A percentile compares a stretch with the other conserved stretches of the same genome.
These are phyloP conservation scores for Stachybotrys chartarum DNA, from an alignment of 2,329 filamentous ascomycete species.

Conservation along the genomic window DNA sequence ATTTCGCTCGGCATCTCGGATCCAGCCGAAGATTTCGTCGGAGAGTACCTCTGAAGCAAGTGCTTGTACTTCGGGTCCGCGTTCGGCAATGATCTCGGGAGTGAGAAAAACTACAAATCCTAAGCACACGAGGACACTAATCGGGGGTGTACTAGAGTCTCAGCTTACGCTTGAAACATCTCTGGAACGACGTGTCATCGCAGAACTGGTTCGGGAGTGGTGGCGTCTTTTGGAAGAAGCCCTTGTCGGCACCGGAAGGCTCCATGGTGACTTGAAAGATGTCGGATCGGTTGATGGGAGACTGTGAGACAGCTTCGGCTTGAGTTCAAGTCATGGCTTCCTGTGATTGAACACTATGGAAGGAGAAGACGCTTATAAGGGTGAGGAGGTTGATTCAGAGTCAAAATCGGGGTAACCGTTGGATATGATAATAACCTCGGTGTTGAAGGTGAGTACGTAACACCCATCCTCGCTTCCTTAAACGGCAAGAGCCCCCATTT, in stretches of 20 bases:
- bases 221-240: conserved; percentile 50
- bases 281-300: too few relatives aligned
- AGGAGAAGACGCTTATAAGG: too few relatives aligned
- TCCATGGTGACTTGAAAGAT: conserved; percentile 24
- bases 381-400: too few relatives aligned
- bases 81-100: conserved; percentile 24
- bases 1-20: conserved; percentile 59
- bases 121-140: conserved; percentile 2
- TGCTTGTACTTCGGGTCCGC: conserved; percentile 34
- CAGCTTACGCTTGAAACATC: conserved; percentile 41
- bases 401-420: too few relatives aligned
- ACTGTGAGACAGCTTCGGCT: too few relatives aligned
- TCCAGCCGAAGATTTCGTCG: conserved; percentile 45
- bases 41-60: conserved; percentile 48
- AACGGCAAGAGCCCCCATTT: too few relatives aligned
- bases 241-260: conserved; percentile 35
- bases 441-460: too few relatives aligned
- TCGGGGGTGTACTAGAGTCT: neutral
- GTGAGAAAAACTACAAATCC: conserved; percentile 41
- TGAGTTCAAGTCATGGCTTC: too few relatives aligned
- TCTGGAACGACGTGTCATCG: conserved; percentile 45
- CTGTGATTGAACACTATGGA: too few relatives aligned
- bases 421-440: too few relatives aligned
- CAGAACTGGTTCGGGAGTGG: conserved; percentile 48
- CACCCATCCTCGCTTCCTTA: too few relatives aligned